These are phyloP conservation scores for Bipolaris victoriae DNA, from an alignment of 2,329 filamentous ascomycete species.

Conservation along the genomic window DNA sequence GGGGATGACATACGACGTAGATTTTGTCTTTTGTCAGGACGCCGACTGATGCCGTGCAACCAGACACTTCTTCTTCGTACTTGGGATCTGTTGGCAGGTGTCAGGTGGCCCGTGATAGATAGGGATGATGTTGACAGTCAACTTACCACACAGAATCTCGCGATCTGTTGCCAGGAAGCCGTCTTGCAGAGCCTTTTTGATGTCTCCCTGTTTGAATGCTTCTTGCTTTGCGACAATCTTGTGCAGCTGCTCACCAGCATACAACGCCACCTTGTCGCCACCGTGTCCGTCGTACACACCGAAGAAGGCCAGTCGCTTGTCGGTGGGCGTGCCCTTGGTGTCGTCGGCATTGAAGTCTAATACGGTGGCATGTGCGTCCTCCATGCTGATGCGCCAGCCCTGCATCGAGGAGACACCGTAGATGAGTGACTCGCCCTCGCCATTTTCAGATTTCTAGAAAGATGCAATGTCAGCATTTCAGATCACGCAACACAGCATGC, in stretches of 20 bases:
- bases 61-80: constrained; percentile 97
- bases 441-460: constrained; percentile 78
- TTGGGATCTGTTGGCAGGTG: constrained; percentile 73
- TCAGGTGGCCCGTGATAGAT: constrained; percentile 33
- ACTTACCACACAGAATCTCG: constrained; percentile 89
- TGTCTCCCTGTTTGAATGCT: constrained; percentile 86
- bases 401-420: constrained; percentile 99
- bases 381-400: constrained; percentile 99
- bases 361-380: constrained; percentile 89
- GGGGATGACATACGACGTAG: constrained; percentile 77
- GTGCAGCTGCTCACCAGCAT: constrained; percentile 90
- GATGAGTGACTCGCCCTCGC: constrained; percentile 89
- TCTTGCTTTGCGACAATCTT: constrained; percentile 95
- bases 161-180: constrained; percentile 95
- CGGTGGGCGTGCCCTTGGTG: constrained; percentile 65
- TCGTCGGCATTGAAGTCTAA: constrained; percentile 73
- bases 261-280: constrained; percentile 93
- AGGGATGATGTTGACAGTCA: not conserved
- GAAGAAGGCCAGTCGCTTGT: constrained; percentile 87
- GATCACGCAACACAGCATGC: not conserved
- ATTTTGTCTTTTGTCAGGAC: constrained; percentile 91
- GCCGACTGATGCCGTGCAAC: constrained; percentile 92
- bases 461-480: constrained; percentile 12
- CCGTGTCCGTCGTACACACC: constrained; percentile 98
- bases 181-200: constrained; percentile 95